A percentile compares a stretch with the other conserved stretches of the same genome.
phyloP scores from a whole-genome alignment of 768 basidiomycete species.

The Tephrocybe sp. region DNA sequence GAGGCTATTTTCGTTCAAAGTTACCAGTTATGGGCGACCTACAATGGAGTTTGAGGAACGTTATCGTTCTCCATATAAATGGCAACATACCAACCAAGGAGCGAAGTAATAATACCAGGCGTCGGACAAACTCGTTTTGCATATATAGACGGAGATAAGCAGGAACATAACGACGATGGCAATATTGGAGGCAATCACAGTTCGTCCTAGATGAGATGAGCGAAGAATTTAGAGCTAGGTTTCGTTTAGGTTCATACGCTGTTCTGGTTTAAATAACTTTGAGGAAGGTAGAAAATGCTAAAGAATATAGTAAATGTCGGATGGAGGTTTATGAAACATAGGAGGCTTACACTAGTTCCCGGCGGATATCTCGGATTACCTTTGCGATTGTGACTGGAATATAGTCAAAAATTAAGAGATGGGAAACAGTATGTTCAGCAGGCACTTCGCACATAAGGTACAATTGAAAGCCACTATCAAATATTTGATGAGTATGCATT shows the following conservation, averaged over 20 bases:
- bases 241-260: slow-evolving; percentile 29
- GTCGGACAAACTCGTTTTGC: slow-evolving; percentile 26
- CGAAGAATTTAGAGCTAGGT: background rate
- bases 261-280: slow-evolving; percentile 40
- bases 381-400: slow-evolving; percentile 39
- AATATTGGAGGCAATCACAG: slow-evolving; percentile 41
- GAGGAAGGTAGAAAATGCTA: slow-evolving; percentile 45
- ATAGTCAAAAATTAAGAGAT: slow-evolving; percentile 6
- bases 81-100: slow-evolving; percentile 44
- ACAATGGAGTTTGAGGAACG: background rate
- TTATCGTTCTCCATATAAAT: background rate
- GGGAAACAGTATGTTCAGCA: background rate
- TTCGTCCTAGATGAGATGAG: slow-evolving; percentile 21
- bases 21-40: slow-evolving; percentile 48
- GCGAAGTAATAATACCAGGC: slow-evolving; percentile 40
- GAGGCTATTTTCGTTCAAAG: background rate
- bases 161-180: slow-evolving; percentile 36
- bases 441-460: slow-evolving; percentile 36
- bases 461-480: slow-evolving; percentile 39
- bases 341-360: slow-evolving; percentile 37
- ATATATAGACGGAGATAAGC: slow-evolving; percentile 28
- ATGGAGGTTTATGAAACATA: slow-evolving; percentile 3
- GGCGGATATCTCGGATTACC: slow-evolving; percentile 44
- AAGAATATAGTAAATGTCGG: background rate
- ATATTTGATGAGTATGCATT: slow-evolving; percentile 2